A percentile compares a stretch with the other conserved stretches of the same genome.
Evolutionary conservation across 2,329 filamentous ascomycete genomes (phyloP).

Genomic region (Ophiostoma tasmaniense): DNA sequence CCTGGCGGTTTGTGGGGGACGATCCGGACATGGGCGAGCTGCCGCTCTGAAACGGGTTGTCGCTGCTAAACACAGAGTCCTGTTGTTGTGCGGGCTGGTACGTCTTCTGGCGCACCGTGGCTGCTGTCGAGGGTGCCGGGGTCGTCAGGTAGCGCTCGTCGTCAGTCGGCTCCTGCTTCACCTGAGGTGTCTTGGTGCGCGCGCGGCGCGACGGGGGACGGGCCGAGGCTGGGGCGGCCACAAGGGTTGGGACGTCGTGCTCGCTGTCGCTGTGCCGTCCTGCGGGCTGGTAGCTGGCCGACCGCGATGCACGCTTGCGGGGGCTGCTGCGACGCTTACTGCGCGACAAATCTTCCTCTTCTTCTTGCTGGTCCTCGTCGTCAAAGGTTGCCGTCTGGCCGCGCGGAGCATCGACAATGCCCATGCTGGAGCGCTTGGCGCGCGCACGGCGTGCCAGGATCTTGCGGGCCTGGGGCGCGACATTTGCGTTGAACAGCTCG

Average conservation of each 20-base stretch:
- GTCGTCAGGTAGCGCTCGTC: constrained; percentile 29
- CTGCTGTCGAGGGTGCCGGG: constrained; percentile 26
- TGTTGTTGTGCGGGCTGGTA: constrained; percentile 26
- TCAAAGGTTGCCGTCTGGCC: constrained; percentile 26
- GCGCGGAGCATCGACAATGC: constrained; percentile 59
- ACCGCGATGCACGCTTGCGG: constrained; percentile 46
- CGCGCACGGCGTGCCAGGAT: constrained; percentile 66
- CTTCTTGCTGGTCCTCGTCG: constrained; percentile 43
- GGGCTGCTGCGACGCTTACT: constrained; percentile 36
- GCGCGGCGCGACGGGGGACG: constrained; percentile 38
- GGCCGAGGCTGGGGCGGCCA: background rate
- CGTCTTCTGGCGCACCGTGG: constrained; percentile 42
- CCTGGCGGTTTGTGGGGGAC: constrained; percentile 8
- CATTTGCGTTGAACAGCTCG: constrained; percentile 69
- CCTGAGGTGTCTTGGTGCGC: constrained; percentile 44
- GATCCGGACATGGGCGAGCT: constrained; percentile 53
- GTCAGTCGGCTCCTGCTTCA: constrained; percentile 48
- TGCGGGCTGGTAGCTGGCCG: constrained; percentile 43
- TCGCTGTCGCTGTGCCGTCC: constrained; percentile 41
- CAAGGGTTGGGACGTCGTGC: constrained; percentile 39
- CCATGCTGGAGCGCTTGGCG: constrained; percentile 77
- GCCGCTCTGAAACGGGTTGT: constrained; percentile 90
- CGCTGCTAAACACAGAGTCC: constrained; percentile 68
- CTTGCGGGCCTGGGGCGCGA: constrained; percentile 69
- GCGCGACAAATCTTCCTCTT: constrained; percentile 32